Base-by-base conservation (phyloP, 1,284 basidiomycete genomes). In the Rhodotorula sp. region DNA sequence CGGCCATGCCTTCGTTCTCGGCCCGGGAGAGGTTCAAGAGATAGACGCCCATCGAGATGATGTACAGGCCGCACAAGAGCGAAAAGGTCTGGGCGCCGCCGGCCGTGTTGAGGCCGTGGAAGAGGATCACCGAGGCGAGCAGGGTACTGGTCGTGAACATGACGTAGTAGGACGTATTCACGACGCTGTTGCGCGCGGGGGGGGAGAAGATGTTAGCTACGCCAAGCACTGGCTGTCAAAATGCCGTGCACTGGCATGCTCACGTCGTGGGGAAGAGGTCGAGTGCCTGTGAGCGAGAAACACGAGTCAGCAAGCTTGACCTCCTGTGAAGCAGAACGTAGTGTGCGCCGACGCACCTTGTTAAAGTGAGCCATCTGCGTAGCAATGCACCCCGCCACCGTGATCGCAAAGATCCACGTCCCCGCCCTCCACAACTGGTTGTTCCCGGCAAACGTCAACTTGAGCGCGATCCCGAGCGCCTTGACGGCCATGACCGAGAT, bases 111-210 rank as follows among this genome's bases (percentile, higher is more conserved):
- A 99, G 92, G 1, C 96, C 96, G 84, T 92, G 91, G 86, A 98
- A 98, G 72, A 98, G 87, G 77, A 98, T 65, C 75, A 97, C 88
- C 64, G 94, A 97, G 0, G 96, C 94, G 65, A 96, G 85, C 79
- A 97, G 92, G 43, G 96, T 98, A 18, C 91, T 91, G 3, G 93
- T 92, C n/a, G 94, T 95, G 84, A 99, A 99, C 82, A 92, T 91
- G 81, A 98, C 96, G 80, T 96, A 98, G 84, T 99, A 99, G 85
- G 97, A 91, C 0, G 97, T 96, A 81, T 99, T 99, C 70, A 99
- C 67, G 31, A 77, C 95, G 29, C 31, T 49, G 29, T 21, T 43
- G 1, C 10, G 12, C 39, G 39, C 39, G 39, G 10, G 12, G 14
- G 59, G 46, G 15, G 1, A n/a, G 0, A 7, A 31, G 58, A 49